Base-by-base conservation (phyloP, 495 filamentous ascomycete genomes). In the Xylaria sp. region DNA sequence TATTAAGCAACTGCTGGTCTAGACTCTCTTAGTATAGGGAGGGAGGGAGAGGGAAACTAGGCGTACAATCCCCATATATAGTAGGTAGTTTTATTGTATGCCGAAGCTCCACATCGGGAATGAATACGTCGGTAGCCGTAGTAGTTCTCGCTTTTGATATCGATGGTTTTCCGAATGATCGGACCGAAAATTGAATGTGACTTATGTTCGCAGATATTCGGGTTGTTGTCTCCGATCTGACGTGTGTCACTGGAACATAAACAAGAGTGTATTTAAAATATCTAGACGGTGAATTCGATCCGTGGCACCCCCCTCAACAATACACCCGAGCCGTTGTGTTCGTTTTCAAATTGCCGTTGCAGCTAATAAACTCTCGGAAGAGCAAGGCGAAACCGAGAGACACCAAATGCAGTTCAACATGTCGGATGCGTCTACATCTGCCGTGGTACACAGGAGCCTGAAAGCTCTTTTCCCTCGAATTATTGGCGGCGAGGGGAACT, bases 401-500 rank as follows among this genome's bases (percentile, higher is more conserved):
- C 26, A 29, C 7, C 24, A 6, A 5, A 7, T 33, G 40, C 2
- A 48, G 19, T 48, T 50, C 29, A 41, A 41, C 37, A 62, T 70
- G 59, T 17, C 21, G 46, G 35, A 35, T 5, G 17, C 67, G 11
- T 35, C 67, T 15, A 72, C 71, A 41, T 82, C 80, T 21, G 79
- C 81, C 14, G 80, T 82, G 41, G 67, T 82, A 52, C 80, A 82
- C 26, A 61, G 81, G 35, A 68, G 81, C 65, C 75, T 82, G n/a
- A 44, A 48, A 11, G 21, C 64, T 26, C 64, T 73, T 15, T 82
- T 61, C 46, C 57, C 68, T 50, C 68, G 58, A 55, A 70, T 82
- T 41, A 59, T 68, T 9, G 67, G 71, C 63, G 75, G 77, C 19
- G 61, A 80, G 37, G 82, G 83, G 7, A 84, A 79, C 63, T 77